Percentiles rank a stretch among this genome's conserved stretches.
Evolutionary conservation across 345 rosid genomes (phyloP).

Genomic region (Draba incana): DNA sequence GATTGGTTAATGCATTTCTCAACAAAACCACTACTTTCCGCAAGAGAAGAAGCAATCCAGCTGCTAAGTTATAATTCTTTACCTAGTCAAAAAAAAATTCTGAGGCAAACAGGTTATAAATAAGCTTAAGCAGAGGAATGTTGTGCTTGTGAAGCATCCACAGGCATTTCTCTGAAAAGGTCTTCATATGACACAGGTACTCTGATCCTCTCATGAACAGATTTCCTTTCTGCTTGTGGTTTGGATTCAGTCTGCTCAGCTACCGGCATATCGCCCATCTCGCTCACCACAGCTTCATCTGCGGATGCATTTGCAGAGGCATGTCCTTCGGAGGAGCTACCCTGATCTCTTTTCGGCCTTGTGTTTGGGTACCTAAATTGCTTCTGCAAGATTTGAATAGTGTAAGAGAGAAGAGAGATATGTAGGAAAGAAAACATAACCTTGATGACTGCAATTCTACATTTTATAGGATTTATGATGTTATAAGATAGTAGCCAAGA

Average conservation of each 20-base stretch:
- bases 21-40: conserved; percentile 31
- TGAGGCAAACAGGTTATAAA: conserved; percentile 32
- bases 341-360: conserved; percentile 41
- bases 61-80: conserved; percentile 31
- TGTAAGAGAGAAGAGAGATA: conserved; percentile 9
- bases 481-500: conserved; percentile 28
- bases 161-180: conserved; percentile 47
- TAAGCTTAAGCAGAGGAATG: conserved; percentile 33
- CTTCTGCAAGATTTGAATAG: conserved; percentile 55
- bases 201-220: conserved; percentile 81
- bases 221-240: conserved; percentile 47
- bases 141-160: conserved; percentile 37
- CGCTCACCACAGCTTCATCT: conserved; percentile 37
- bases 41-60: conserved; percentile 32
- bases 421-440: conserved; percentile 5
- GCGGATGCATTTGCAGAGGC: conserved; percentile 30
- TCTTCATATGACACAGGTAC: conserved; percentile 87
- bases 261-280: conserved; percentile 35
- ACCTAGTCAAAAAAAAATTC: conserved; percentile 18
- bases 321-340: conserved; percentile 41
- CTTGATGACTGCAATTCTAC: conserved; percentile 7
- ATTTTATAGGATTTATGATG: too few species aligned
- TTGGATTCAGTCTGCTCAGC: conserved; percentile 39
- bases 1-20: conserved; percentile 14
- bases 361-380: conserved; percentile 70